Evolutionary conservation across 1,284 basidiomycete species (phyloP).

Genomic region (Pseudozyma tsukubaensis): DNA sequence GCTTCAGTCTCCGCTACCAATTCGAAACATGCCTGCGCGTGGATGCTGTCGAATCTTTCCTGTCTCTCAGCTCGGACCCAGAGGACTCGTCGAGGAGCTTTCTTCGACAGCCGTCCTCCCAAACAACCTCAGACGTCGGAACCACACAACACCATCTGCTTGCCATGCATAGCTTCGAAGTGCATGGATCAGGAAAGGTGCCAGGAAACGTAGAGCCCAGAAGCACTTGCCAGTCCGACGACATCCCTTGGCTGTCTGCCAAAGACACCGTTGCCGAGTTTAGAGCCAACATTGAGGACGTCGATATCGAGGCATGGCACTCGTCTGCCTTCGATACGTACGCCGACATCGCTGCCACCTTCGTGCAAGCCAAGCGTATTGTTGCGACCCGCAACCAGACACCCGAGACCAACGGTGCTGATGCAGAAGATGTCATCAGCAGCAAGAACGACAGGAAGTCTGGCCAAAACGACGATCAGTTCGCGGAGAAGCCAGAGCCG

Average conservation of each 20-base stretch:
- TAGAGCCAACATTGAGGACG: constrained; percentile 49
- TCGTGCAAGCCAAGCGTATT: constrained; percentile 12
- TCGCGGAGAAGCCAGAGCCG: background rate
- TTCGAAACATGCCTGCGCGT: constrained; percentile 43
- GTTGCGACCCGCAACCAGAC: background rate
- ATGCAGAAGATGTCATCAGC: background rate
- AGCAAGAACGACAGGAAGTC: background rate
- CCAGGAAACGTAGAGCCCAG: constrained; percentile 36
- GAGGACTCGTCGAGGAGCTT: constrained; percentile 14
- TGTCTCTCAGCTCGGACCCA: constrained; percentile 19
- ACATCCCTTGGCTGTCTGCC: constrained; percentile 27
- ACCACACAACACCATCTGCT: constrained; percentile 52
- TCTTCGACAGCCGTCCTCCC: constrained; percentile 2
- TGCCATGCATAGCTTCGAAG: constrained; percentile 49
- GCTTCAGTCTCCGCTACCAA: constrained; percentile 45
- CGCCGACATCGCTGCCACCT: constrained; percentile 21
- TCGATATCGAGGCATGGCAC: constrained; percentile 61
- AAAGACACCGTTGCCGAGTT: constrained; percentile 40
- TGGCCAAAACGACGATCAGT: background rate
- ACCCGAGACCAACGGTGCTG: background rate
- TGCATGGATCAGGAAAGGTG: constrained; percentile 31
- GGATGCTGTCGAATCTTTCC: constrained; percentile 52
- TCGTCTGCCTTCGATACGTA: constrained; percentile 43
- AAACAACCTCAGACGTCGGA: constrained; percentile 13
- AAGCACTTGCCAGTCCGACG: constrained; percentile 17